Conservation (phyloP, 202 grass and related monocot genomes). For the Schoenoplectus tabernaemontani region DNA sequence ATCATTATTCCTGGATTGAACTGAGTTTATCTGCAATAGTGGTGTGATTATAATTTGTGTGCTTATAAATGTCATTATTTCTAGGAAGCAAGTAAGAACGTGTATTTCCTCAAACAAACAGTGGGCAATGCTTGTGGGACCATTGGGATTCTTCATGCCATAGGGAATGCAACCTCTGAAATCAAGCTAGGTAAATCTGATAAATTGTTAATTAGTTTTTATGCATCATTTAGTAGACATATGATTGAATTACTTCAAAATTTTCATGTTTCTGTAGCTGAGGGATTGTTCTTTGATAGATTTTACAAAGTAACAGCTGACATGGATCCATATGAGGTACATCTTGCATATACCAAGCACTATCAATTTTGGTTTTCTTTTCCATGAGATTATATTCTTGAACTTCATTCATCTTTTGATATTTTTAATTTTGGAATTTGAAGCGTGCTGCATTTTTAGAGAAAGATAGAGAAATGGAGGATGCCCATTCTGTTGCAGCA, state of each 20-base stretch:
- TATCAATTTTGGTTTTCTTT: background rate
- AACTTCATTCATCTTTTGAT: background rate
- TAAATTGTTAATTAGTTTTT: background rate
- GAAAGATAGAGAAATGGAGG: conserved; percentile 83
- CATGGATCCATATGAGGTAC: conserved; percentile 80
- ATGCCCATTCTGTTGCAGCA: conserved; percentile 68
- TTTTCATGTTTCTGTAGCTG: conserved; percentile 38
- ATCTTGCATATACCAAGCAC: background rate
- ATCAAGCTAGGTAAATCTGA: conserved; percentile 56
- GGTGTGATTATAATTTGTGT: conserved; percentile 16
- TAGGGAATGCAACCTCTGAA: conserved; percentile 58
- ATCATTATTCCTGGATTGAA: background rate
- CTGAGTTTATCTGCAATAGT: background rate
- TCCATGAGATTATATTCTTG: background rate
- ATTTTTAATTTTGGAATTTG: conserved; percentile 29
- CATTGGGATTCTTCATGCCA: conserved; percentile 85
- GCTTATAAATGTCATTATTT: background rate
- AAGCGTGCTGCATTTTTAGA: conserved; percentile 81
- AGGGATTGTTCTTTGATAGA: conserved; percentile 75
- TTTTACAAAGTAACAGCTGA: conserved; percentile 63
- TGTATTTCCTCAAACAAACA: conserved; percentile 86
- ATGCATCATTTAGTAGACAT: background rate
- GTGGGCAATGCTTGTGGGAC: conserved; percentile 87
- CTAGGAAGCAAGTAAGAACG: conserved; percentile 49
- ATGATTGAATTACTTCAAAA: background rate